Percentiles rank a stretch among this genome's conserved stretches.
Evolutionary conservation across 129 eudicot genomes (phyloP).

Genomic region (Daucus carota): DNA sequence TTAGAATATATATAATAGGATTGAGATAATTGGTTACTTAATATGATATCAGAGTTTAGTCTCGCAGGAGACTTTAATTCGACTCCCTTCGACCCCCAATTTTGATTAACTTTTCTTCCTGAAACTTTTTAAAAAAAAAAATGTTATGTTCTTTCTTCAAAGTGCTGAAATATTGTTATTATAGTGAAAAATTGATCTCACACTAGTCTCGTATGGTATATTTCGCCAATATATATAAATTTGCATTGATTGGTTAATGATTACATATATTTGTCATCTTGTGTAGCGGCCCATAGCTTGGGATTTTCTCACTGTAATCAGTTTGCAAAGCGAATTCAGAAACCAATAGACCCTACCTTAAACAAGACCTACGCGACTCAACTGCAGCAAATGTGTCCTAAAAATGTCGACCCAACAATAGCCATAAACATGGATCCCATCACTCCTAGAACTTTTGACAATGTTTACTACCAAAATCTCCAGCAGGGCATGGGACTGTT

Average conservation of each 20-base stretch:
- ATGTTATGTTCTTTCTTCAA: too few relatives aligned
- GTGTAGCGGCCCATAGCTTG: slow-evolving; percentile 67
- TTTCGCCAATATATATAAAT: too few relatives aligned
- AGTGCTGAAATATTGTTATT: too few relatives aligned
- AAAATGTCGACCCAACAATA: slow-evolving; percentile 53
- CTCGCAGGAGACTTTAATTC: too few relatives aligned
- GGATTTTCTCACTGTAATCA: slow-evolving; percentile 85
- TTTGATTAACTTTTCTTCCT: too few relatives aligned
- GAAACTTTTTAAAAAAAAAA: too few relatives aligned
- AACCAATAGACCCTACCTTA: slow-evolving; percentile 67
- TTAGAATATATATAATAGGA: too few relatives aligned
- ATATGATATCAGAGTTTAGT: too few relatives aligned
- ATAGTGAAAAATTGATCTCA: too few relatives aligned
- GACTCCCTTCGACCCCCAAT: too few relatives aligned
- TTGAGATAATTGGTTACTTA: too few relatives aligned
- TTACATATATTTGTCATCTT: neutral
- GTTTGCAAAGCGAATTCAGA: slow-evolving; percentile 60
- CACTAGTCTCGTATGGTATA: too few relatives aligned
- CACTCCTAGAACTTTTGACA: slow-evolving; percentile 73
- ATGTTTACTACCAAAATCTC: slow-evolving; percentile 55
- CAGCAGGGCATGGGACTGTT: slow-evolving; percentile 66
- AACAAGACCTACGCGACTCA: slow-evolving; percentile 57
- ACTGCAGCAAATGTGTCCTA: slow-evolving; percentile 57
- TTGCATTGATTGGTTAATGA: neutral
- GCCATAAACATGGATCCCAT: slow-evolving; percentile 76